These are phyloP conservation scores for Moricandia arvensis DNA, from an alignment of 345 rosid genomes.

Conservation along the genomic window DNA sequence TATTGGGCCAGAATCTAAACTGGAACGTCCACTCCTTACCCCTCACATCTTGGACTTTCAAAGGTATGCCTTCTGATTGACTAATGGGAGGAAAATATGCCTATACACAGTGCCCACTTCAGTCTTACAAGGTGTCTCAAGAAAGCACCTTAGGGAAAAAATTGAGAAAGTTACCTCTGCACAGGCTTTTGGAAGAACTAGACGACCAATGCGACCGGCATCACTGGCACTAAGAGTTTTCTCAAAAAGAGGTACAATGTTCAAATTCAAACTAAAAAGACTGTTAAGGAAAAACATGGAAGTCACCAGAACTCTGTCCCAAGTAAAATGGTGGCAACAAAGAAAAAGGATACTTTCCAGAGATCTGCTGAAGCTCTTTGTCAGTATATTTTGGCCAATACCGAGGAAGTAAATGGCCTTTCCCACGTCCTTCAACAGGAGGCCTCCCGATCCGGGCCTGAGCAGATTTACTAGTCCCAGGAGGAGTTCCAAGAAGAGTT, in stretches of 20 bases:
- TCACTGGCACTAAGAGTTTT: conserved; percentile 95
- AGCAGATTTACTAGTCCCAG: conserved; percentile 50
- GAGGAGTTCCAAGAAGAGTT: conserved; percentile 33
- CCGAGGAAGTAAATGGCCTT: conserved; percentile 88
- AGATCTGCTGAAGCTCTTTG: conserved; percentile 81
- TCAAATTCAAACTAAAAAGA: conserved; percentile 61
- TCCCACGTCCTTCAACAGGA: conserved; percentile 84
- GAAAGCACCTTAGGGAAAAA: background rate
- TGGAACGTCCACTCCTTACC: conserved; percentile 96
- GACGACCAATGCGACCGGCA: conserved; percentile 94
- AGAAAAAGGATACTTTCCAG: conserved; percentile 83
- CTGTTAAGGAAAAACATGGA: conserved; percentile 29
- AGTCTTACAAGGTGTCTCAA: background rate
- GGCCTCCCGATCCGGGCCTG: conserved; percentile 74
- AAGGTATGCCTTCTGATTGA: conserved; percentile 89
- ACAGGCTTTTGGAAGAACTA: conserved; percentile 97
- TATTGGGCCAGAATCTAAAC: conserved; percentile 99
- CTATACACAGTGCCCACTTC: conserved; percentile 47
- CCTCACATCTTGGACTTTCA: conserved; percentile 79
- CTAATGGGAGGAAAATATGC: conserved; percentile 90
- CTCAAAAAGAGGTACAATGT: conserved; percentile 86
- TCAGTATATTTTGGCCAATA: conserved; percentile 96
- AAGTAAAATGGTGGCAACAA: background rate
- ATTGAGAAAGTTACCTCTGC: conserved; percentile 63
- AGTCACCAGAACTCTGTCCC: background rate